Conservation (phyloP, 163 green algal genomes). For the Coccomyxa subellipsoidea region DNA sequence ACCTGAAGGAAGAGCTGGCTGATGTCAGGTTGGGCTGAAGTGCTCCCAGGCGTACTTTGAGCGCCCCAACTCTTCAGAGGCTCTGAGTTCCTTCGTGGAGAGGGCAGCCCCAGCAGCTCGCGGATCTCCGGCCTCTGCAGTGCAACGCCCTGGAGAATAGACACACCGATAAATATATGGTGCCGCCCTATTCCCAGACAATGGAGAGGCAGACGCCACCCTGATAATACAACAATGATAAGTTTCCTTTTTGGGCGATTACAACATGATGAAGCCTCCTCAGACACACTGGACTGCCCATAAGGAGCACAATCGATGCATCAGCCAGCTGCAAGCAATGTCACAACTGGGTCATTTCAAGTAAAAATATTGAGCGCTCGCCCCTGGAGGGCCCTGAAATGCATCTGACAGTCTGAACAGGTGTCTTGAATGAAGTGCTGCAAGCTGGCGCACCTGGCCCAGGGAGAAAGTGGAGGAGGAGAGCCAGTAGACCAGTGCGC, state of each 20-base stretch:
- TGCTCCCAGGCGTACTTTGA: not conserved
- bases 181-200: too few relatives aligned
- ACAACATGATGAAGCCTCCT: too few relatives aligned
- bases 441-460: not conserved
- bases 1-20: not conserved
- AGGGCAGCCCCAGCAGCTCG: not conserved
- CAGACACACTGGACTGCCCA: too few relatives aligned
- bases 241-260: too few relatives aligned
- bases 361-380: too few relatives aligned
- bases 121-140: not conserved
- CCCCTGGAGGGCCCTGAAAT: not conserved
- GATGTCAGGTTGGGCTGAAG: not conserved
- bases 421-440: not conserved
- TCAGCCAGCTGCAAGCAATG: too few relatives aligned
- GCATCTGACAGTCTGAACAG: not conserved
- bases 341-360: too few relatives aligned
- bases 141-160: not conserved
- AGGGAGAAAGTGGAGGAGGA: conserved; percentile 12
- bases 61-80: not conserved
- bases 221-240: too few relatives aligned
- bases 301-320: too few relatives aligned
- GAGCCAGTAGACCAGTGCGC: conserved; percentile 65
- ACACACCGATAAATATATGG: too few relatives aligned
- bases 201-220: too few relatives aligned
- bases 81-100: not conserved